phyloP scores from a whole-genome alignment of 805 yeast genomes.

The Myxozyma geophila region DNA sequence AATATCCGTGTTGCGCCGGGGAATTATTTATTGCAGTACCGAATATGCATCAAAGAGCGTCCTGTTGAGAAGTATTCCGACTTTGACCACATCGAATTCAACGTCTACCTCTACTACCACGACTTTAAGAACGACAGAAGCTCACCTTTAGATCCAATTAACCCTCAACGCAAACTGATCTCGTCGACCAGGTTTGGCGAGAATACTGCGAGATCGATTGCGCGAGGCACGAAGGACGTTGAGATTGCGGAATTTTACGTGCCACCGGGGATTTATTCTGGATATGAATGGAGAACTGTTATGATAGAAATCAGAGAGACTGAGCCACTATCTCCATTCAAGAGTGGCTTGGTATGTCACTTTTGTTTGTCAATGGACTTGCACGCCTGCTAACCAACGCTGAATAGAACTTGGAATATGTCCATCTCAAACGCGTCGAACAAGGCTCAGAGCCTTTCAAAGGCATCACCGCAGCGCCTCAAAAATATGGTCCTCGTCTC shows the following conservation, averaged over 20 bases:
- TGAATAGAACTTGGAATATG: constrained; percentile 10
- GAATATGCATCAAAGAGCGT: constrained; percentile 15
- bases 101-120: constrained; percentile 4
- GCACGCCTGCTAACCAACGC: not conserved
- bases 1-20: constrained; percentile 13
- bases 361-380: not conserved
- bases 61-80: constrained; percentile 7
- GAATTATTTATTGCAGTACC: constrained; percentile 8
- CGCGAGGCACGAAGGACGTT: constrained; percentile 9
- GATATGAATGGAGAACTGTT: constrained; percentile 10
- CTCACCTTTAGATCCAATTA: not conserved
- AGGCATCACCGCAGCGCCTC: constrained; percentile 4
- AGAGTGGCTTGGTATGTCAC: constrained; percentile 3
- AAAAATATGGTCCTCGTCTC: constrained; percentile 8
- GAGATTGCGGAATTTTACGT: constrained; percentile 6
- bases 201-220: not conserved
- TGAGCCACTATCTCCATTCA: constrained; percentile 2
- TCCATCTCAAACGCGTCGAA: constrained; percentile 9
- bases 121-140: constrained; percentile 13
- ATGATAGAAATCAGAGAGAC: constrained; percentile 14
- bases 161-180: constrained; percentile 3
- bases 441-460: constrained; percentile 7
- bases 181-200: constrained; percentile 4
- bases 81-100: constrained; percentile 11
- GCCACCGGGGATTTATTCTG: constrained; percentile 14